Conservation (phyloP, 345 rosid species). For the Microcos paniculata region DNA sequence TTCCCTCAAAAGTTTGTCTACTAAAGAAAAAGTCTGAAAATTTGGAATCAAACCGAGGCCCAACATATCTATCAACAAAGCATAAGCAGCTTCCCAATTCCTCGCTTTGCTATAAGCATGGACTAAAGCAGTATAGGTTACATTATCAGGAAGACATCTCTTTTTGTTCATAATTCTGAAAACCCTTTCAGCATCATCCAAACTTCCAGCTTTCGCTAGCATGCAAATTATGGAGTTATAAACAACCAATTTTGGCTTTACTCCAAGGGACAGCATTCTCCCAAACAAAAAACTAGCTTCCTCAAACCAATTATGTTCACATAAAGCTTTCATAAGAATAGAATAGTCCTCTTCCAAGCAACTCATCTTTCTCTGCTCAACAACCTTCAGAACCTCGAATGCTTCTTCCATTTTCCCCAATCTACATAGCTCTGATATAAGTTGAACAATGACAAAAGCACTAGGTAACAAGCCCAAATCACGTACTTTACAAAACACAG, state of each 20-base stretch:
- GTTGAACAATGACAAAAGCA: constrained; percentile 27
- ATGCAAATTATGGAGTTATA: constrained; percentile 31
- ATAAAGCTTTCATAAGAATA: constrained; percentile 23
- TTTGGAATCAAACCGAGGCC: constrained; percentile 30
- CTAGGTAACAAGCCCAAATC: constrained; percentile 28
- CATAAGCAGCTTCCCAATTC: constrained; percentile 30
- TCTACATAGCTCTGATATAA: constrained; percentile 34
- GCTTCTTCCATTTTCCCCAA: constrained; percentile 23
- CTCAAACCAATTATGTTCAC: constrained; percentile 25
- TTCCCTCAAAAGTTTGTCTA: constrained; percentile 29
- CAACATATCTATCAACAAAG: constrained; percentile 29
- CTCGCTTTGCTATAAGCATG: constrained; percentile 27
- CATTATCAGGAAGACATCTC: constrained; percentile 30
- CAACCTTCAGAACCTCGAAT: constrained; percentile 19
- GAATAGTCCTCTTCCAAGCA: constrained; percentile 32
- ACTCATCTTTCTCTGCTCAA: constrained; percentile 25
- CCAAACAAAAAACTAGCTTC: constrained; percentile 26
- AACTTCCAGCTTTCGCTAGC: constrained; percentile 25
- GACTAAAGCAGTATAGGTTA: constrained; percentile 28
- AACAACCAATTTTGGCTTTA: constrained; percentile 28
- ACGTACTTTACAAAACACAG: constrained; percentile 23
- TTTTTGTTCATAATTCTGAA: constrained; percentile 32
- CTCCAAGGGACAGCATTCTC: constrained; percentile 28
- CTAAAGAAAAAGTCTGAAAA: constrained; percentile 24
- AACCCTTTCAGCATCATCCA: constrained; percentile 29